A percentile compares a stretch with the other conserved stretches of the same genome.
Conservation (phyloP, 2,329 filamentous ascomycete genomes). For the Sclerotinia subarctica region DNA sequence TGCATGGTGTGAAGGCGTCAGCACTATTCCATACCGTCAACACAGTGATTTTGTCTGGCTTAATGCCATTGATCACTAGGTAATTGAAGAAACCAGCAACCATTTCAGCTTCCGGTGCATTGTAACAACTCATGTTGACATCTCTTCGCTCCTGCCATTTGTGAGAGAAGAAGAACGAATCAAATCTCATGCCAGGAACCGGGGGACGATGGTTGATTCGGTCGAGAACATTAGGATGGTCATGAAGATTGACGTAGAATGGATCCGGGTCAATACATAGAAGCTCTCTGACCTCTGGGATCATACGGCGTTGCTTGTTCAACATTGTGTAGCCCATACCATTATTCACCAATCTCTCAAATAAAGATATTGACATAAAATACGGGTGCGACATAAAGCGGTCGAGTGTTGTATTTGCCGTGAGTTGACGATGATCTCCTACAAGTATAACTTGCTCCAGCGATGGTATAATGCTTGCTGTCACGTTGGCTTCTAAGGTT, state of each 20-base stretch:
- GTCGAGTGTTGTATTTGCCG: conserved; percentile 55
- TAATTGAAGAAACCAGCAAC: conserved; percentile 69
- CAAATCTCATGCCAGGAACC: conserved; percentile 61
- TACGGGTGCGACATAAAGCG: conserved; percentile 56
- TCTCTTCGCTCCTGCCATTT: conserved; percentile 63
- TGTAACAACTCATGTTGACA: conserved; percentile 63
- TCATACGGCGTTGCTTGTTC: conserved; percentile 63
- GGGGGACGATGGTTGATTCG: conserved; percentile 48
- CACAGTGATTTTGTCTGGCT: conserved; percentile 64
- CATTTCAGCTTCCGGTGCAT: conserved; percentile 72
- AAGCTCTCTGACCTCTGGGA: conserved; percentile 61
- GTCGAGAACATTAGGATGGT: conserved; percentile 56
- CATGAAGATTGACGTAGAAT: conserved; percentile 58
- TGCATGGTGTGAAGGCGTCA: not conserved
- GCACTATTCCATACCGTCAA: conserved; percentile 50
- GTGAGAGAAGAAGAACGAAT: conserved; percentile 63
- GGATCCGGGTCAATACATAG: conserved; percentile 45
- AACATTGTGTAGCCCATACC: conserved; percentile 52
- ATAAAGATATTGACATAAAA: conserved; percentile 62
- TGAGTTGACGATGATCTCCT: conserved; percentile 67
- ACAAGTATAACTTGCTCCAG: conserved; percentile 65
- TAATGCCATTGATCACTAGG: conserved; percentile 64
- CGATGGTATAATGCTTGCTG: conserved; percentile 57
- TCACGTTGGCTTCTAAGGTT: conserved; percentile 51
- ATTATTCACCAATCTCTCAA: conserved; percentile 64